Conservation (phyloP, 2,329 filamentous ascomycete genomes). For the Xylariaceae sp. region DNA sequence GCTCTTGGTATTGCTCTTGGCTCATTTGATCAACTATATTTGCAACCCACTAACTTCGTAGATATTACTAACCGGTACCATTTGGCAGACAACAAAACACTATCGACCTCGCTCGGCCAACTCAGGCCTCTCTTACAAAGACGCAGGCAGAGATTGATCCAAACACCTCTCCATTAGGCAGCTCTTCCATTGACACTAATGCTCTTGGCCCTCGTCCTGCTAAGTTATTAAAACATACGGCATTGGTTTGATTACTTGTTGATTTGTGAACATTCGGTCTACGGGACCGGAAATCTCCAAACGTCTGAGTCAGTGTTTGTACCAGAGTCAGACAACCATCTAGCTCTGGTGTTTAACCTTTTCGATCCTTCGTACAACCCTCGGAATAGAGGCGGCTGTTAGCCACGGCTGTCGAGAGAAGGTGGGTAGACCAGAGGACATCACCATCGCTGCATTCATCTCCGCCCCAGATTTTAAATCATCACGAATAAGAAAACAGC, state of each 20-base stretch:
- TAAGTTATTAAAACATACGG: not conserved
- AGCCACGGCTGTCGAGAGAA: conserved; percentile 8
- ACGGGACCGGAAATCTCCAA: not conserved
- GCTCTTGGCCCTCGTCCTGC: conserved; percentile 10
- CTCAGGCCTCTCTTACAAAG: conserved; percentile 4
- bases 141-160: conserved; percentile 1
- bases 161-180: conserved; percentile 7
- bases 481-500: not conserved
- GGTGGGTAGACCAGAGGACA: conserved; percentile 4
- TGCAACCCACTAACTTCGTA: conserved; percentile 1
- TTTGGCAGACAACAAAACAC: no score
- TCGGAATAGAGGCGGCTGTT: not conserved
- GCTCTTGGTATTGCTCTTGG: conserved; percentile 14
- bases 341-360: not conserved
- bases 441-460: not conserved
- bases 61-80: no score
- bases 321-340: not conserved
- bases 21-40: not conserved
- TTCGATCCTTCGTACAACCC: conserved; percentile 1
- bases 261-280: not conserved
- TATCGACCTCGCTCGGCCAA: conserved; percentile 4
- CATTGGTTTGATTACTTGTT: not conserved
- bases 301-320: not conserved
- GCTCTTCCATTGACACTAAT: not conserved
- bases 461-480: conserved; percentile 7